Base-by-base conservation (phyloP, 2,329 filamentous ascomycete species). In the Colletotrichum salicis region DNA sequence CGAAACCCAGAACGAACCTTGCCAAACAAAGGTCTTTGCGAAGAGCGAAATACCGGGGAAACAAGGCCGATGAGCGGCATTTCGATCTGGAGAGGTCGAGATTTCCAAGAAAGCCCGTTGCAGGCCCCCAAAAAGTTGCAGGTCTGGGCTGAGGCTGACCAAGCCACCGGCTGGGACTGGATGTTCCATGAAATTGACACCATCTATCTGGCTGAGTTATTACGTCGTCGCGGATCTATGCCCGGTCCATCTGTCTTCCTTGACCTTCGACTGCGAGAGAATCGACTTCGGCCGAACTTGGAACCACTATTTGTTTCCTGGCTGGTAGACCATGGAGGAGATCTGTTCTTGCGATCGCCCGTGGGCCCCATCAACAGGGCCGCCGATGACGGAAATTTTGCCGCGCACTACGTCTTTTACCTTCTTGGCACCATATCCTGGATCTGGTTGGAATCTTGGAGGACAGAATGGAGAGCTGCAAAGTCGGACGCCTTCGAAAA, bases 21-120 rank as follows among this genome's bases (percentile, higher is more conserved):
- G 15, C 19, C 41, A 48, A n/a, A 11, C 0, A 8, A 22, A 48
- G n/a, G 4, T 2, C 0, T n/a, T 3, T 48, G 0, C 1, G 8
- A 15, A 11, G 11, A 48, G 3, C 41, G 4, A 4, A 4, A 22
- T 4, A 19, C 3, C 1, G 41, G 12, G 11, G 4, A 24, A 1
- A 6, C 13, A 0, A 27, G 19, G 6, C 13, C 24, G 8, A n/a
- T n/a, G 11, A 31, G 19, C 1, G 13, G 12, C 37, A 41, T 4
- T 29, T 29, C 27, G 27, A 29, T 5, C 27, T 2, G 27, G 5
- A 29, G 27, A 29, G 27, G 27, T 29, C 27, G 4, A 29, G 4
- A 29, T 29, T 4, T 0, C 0, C 37, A 41, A 41, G 0, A 6
- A 19, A 8, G 37, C 5, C 6, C 7, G 1, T 7, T 7, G 11